phyloP scores from a whole-genome alignment of 768 basidiomycete species.

The Boletus reticulatus region DNA sequence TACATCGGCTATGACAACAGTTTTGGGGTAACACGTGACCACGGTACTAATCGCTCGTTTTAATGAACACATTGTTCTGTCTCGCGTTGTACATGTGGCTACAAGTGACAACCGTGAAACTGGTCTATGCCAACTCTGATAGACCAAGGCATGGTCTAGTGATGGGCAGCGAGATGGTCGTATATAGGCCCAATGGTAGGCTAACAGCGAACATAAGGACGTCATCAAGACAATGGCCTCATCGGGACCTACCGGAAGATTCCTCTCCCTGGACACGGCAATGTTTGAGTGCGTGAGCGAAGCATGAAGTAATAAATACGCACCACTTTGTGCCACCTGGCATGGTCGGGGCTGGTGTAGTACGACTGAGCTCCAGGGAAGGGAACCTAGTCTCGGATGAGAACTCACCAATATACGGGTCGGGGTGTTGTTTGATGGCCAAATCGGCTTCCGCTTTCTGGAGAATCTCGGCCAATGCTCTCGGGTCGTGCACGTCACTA shows the following conservation, averaged over 20 bases:
- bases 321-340: constrained; percentile 98
- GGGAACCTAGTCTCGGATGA: background rate
- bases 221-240: background rate
- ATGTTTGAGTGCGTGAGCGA: background rate
- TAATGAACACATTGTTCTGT: too few relatives aligned
- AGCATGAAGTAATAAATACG: constrained; percentile 28
- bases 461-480: constrained; percentile 73
- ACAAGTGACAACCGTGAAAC: too few relatives aligned
- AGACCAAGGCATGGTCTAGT: constrained; percentile 16
- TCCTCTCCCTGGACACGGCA: constrained; percentile 63
- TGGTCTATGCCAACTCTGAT: too few relatives aligned
- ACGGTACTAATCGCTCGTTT: too few relatives aligned
- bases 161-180: constrained; percentile 50
- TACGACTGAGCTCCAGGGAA: constrained; percentile 1
- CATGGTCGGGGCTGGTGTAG: constrained; percentile 62
- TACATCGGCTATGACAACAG: constrained; percentile 11
- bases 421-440: constrained; percentile 72
- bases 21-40: constrained; percentile 25
- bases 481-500: constrained; percentile 83
- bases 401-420: constrained; percentile 88
- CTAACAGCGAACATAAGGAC: constrained; percentile 32
- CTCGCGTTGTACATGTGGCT: too few relatives aligned
- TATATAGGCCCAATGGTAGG: constrained; percentile 62
- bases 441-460: constrained; percentile 77
- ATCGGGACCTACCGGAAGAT: constrained; percentile 60